Conservation (phyloP, 2,329 filamentous ascomycete genomes). For the Bipolaris victoriae region DNA sequence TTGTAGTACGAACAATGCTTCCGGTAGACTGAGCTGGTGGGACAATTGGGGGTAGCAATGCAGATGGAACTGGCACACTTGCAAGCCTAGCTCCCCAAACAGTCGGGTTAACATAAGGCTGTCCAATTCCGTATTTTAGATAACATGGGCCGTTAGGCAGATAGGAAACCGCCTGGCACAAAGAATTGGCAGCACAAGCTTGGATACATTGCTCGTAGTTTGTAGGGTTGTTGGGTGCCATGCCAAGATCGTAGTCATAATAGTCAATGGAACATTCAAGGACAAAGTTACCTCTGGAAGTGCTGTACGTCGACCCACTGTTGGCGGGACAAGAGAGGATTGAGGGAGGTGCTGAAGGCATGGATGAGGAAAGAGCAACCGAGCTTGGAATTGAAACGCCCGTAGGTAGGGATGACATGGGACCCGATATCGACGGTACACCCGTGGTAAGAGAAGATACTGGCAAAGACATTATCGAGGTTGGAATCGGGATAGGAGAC, state of each 20-base stretch:
- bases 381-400: background rate
- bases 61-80: background rate
- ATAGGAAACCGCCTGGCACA: conserved; percentile 18
- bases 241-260: conserved; percentile 10
- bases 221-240: conserved; percentile 1
- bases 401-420: background rate
- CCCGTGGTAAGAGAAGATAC: background rate
- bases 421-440: background rate
- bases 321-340: conserved; percentile 13
- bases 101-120: conserved; percentile 4
- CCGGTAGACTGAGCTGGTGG: no score
- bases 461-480: background rate
- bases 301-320: conserved; percentile 14
- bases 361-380: background rate
- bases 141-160: conserved; percentile 21
- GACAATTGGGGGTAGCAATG: background rate
- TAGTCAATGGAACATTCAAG: conserved; percentile 22
- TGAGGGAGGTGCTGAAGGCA: background rate
- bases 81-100: conserved; percentile 19
- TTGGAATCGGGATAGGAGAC: background rate
- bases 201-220: conserved; percentile 13
- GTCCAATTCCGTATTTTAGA: conserved; percentile 16
- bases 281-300: conserved; percentile 13
- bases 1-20: no score
- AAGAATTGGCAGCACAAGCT: conserved; percentile 7